Percentiles rank a stretch among this genome's conserved stretches.
phyloP scores from a whole-genome alignment of 805 yeast species.

The Spathaspora boniae region DNA sequence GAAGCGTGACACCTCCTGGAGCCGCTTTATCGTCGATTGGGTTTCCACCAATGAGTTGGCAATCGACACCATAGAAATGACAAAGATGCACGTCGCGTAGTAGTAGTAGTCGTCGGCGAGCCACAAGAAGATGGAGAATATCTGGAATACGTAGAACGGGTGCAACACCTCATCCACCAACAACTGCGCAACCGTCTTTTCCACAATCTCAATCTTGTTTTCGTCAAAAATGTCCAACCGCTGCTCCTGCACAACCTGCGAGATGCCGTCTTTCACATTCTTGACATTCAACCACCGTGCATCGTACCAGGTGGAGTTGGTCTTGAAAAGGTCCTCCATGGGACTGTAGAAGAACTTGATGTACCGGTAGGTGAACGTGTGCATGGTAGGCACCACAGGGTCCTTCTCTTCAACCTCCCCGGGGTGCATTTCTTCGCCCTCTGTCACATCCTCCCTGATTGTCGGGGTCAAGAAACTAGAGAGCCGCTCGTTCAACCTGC shows the following conservation, averaged over 20 bases:
- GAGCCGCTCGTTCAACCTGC: constrained; percentile 66
- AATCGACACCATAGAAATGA: constrained; percentile 81
- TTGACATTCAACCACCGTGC: constrained; percentile 64
- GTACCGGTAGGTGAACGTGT: constrained; percentile 77
- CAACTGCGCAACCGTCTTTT: constrained; percentile 61
- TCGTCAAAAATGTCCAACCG: constrained; percentile 72
- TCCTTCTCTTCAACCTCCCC: constrained; percentile 49
- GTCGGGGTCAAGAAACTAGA: constrained; percentile 56
- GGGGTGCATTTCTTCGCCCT: constrained; percentile 17
- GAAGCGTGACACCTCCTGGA: constrained; percentile 69
- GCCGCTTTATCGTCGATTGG: constrained; percentile 62
- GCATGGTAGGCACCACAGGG: constrained; percentile 67
- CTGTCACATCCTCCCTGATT: constrained; percentile 22
- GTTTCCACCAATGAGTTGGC: constrained; percentile 85
- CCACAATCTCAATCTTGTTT: constrained; percentile 72
- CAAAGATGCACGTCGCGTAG: constrained; percentile 87
- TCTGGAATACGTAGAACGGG: constrained; percentile 94
- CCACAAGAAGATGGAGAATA: constrained; percentile 90
- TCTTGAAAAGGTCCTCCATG: constrained; percentile 75
- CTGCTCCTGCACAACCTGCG: constrained; percentile 64
- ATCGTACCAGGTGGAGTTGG: constrained; percentile 87
- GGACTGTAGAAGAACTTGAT: constrained; percentile 83
- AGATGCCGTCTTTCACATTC: constrained; percentile 62
- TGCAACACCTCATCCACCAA: constrained; percentile 86
- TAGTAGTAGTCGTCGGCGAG: constrained; percentile 87